Conservation (phyloP, 345 rosid species). For the Laguncularia racemosa region DNA sequence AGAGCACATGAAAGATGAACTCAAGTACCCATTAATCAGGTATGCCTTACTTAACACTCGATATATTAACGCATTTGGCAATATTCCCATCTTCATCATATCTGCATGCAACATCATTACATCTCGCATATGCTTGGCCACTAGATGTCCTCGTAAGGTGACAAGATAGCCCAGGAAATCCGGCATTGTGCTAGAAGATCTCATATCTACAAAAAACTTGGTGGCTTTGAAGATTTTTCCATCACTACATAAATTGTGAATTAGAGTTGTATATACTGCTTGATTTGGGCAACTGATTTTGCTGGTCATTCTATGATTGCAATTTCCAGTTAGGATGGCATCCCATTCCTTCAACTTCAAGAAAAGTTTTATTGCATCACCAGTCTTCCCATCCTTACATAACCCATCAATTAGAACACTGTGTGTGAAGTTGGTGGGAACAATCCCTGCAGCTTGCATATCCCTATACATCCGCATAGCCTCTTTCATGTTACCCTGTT, state of each 20-base stretch:
- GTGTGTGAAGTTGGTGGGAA: slow-evolving; percentile 47
- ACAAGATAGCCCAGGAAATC: slow-evolving; percentile 27
- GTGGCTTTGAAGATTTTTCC: slow-evolving; percentile 48
- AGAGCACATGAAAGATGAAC: slow-evolving; percentile 28
- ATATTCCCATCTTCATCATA: slow-evolving; percentile 48
- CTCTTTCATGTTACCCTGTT: slow-evolving; percentile 44
- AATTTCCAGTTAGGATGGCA: neutral
- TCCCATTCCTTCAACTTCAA: slow-evolving; percentile 18
- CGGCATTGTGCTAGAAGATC: slow-evolving; percentile 32
- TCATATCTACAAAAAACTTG: slow-evolving; percentile 47
- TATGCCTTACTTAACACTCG: slow-evolving; percentile 28
- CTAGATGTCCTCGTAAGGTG: slow-evolving; percentile 37
- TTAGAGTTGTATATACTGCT: slow-evolving; percentile 31
- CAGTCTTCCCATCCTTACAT: slow-evolving; percentile 45
- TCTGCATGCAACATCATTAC: slow-evolving; percentile 60
- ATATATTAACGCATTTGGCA: slow-evolving; percentile 36
- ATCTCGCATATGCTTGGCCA: slow-evolving; percentile 35
- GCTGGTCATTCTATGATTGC: neutral
- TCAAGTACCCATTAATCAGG: slow-evolving; percentile 32
- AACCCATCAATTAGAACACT: slow-evolving; percentile 57
- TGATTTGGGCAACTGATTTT: slow-evolving; percentile 26
- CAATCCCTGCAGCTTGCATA: slow-evolving; percentile 43
- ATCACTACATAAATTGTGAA: slow-evolving; percentile 51
- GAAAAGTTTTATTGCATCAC: slow-evolving; percentile 35
- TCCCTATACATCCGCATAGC: slow-evolving; percentile 39